Percentiles rank a stretch among this genome's conserved stretches.
These are phyloP conservation scores for Parsonsia alboflavescens DNA, from an alignment of 257 asterid genomes.

Conservation along the genomic window DNA sequence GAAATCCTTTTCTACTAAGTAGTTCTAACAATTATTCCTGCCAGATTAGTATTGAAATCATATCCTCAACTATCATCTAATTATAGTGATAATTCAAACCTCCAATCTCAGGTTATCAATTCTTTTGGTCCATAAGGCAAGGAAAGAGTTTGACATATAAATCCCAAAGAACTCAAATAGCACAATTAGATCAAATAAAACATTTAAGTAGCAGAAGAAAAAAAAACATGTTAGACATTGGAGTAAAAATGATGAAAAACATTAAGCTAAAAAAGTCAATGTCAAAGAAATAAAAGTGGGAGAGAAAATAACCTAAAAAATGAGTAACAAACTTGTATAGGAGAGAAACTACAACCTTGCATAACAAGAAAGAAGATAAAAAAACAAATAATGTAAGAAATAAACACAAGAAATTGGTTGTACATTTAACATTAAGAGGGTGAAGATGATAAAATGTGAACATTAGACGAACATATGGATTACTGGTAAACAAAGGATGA, in stretches of 20 bases:
- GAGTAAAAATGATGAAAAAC: background rate
- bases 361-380: background rate
- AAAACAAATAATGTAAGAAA: background rate
- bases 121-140: background rate
- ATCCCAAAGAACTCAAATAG: background rate
- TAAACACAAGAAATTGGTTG: background rate
- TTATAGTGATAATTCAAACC: background rate
- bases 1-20: background rate
- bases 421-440: background rate
- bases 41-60: background rate
- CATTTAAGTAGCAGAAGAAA: background rate
- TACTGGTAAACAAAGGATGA: background rate
- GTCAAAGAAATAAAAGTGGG: background rate
- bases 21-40: background rate
- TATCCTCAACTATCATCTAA: background rate
- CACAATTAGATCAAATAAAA: background rate
- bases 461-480: background rate
- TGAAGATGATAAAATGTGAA: background rate
- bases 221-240: background rate
- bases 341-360: background rate
- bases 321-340: background rate
- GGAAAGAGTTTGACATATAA: background rate
- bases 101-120: background rate
- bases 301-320: background rate
- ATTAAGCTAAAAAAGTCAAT: background rate